A percentile compares a stretch with the other conserved stretches of the same genome.
These are phyloP conservation scores for Parachaetomium inaequale DNA, from an alignment of 495 filamentous ascomycete genomes.

Conservation along the genomic window DNA sequence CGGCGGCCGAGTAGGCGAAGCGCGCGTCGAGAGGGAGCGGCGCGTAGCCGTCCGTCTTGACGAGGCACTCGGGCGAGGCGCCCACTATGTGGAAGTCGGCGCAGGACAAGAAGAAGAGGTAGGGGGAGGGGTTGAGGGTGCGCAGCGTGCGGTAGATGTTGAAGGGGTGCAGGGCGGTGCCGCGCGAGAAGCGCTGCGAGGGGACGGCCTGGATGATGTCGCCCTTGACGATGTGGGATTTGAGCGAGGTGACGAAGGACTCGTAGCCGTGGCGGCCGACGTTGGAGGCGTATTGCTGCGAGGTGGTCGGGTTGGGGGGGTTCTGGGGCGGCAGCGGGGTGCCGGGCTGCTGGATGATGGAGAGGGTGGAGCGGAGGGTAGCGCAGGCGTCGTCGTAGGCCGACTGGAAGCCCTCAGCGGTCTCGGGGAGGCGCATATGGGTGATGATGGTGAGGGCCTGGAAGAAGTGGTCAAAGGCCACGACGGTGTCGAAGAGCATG, in stretches of 20 bases:
- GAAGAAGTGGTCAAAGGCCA: conserved; percentile 94
- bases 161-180: conserved; percentile 88
- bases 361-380: conserved; percentile 61
- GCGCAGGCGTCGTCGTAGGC: conserved; percentile 64
- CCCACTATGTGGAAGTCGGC: conserved; percentile 90
- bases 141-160: conserved; percentile 97
- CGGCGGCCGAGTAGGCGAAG: conserved; percentile 26
- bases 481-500: conserved; percentile 95
- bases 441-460: conserved; percentile 89
- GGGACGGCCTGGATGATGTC: conserved; percentile 98
- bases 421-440: conserved; percentile 65
- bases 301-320: conserved; percentile 64
- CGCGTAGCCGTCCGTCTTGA: conserved; percentile 66
- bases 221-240: conserved; percentile 81
- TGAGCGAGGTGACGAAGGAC: conserved; percentile 71
- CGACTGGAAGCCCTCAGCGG: conserved; percentile 37
- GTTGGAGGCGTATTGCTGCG: conserved; percentile 76
- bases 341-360: conserved; percentile 64
- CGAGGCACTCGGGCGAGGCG: conserved; percentile 87
- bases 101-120: conserved; percentile 94
- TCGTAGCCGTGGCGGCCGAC: conserved; percentile 88
- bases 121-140: conserved; percentile 92
- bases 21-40: conserved; percentile 26
- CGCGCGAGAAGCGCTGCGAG: conserved; percentile 85
- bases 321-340: conserved; percentile 72